Evolutionary conservation across 345 rosid species (phyloP), one percentile per base, ranked within the genome.

Genomic region (Rhodamnia rubescens): DNA sequence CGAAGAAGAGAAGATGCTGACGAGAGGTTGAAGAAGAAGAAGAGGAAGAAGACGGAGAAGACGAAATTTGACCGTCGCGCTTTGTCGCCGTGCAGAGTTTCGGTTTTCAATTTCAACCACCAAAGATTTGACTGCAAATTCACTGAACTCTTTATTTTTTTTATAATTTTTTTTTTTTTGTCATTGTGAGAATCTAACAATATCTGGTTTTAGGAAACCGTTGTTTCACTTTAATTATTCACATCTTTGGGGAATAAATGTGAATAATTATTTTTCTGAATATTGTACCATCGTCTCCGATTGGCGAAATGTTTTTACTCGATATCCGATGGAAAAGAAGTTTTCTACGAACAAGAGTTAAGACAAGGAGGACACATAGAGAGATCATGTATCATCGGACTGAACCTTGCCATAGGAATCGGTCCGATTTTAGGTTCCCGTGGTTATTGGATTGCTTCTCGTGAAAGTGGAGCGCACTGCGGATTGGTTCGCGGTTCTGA

Each of bases 261-360:
- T 14, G 74, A 18, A 27, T 29, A 27, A 27, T 61, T 27, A 61
- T 61, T 29, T 7, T 59, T 59, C 9, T n/a, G 13, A n/a, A 13
- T 59, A 6, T 12, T 13, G 18, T 13, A 27, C 0, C 0, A 0
- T 59, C 4, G 18, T 59, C 27, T n/a, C 0, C 40, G 0, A 61
- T 27, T 27, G 40, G 21, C 14, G 40, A 4, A 3, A 61, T 27
- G 7, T 36, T 27, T 59, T 59, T 59, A 15, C 6, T 13, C 4
- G 18, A 27, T 59, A 18, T 57, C 7, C 15, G 7, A 24, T 57
- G 27, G 15, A 1, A 57, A 57, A 57, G 27, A 57, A 56, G 4
- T 56, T 24, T 13, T 56, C 14, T 13, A 2, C 7, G 5, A 24
- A 27, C 61, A 56, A 42, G 44, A 42, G 44, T 42, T 4, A 42